Base-by-base conservation (phyloP, 768 basidiomycete species). In the Phylloporus sp. region DNA sequence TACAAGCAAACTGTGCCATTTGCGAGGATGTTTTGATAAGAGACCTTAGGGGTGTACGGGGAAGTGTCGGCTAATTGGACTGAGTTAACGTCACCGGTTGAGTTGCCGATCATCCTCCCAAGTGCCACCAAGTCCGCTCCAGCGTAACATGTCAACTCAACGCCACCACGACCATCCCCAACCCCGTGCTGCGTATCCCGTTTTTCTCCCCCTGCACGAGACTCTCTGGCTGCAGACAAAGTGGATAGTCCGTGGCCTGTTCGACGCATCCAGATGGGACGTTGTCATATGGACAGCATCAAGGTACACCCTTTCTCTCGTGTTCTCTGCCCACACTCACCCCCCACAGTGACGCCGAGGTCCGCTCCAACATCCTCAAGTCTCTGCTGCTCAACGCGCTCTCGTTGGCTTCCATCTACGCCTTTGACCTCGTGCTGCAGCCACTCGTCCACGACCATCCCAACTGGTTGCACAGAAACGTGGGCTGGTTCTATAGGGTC, bases 191-290 rank as follows among this genome's bases (percentile, higher is more conserved):
- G 66, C 76, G 2, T 91, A 91, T 67, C 88, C 90, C 1, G 65
- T 74, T 12, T 91, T 91, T 66, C 75, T 91, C 7, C 77, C 88
- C 2, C 55, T 86, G 4, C 74, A 73, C 13, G 79, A 86, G 23
- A 83, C 88, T 0, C 62, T 80, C 16, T 64, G 71, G 60, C 71
- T 89, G 4, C 88, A 91, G 59, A 53, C 80, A 10, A 73, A 66
- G 46, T 91, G 82, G 72, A 75, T 78, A 13, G 73, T 74, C 58
- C 68, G 69, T 10, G 90, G 89, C 15, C 63, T 91, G 11, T 61
- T 79, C 36, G 89, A 91, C 70, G 80, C 88, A 13, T 86, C 80
- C 65, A 79, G 87, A 27, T 88, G 86, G 85, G 79, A 82, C 65
- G 64, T 79, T 23, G 84, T 90, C 45, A 49, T 83, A 32, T 68